A percentile compares a stretch with the other conserved stretches of the same genome.
phyloP scores from a whole-genome alignment of 176 grass and related monocot species.

The Leersia perrieri region DNA sequence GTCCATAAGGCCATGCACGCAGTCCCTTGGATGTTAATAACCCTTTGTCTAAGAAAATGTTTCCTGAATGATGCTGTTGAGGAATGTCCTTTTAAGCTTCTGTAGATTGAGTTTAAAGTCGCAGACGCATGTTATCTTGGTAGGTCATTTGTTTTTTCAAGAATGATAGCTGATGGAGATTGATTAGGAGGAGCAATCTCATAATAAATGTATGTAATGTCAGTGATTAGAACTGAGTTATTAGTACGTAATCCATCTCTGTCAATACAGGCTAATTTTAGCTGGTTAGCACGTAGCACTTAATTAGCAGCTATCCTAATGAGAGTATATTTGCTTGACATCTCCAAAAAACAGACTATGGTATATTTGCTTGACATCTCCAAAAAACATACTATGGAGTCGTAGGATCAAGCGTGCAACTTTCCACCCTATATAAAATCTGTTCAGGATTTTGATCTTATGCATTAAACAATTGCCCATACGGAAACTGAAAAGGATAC shows the following conservation, averaged over 20 bases:
- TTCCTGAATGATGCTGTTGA: not conserved
- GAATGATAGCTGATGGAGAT: not conserved
- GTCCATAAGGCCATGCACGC: not conserved
- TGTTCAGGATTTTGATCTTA: not conserved
- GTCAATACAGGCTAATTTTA: not conserved
- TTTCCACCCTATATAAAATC: not conserved
- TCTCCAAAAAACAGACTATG: not conserved
- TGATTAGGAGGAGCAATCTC: not conserved
- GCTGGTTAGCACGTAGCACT: not conserved
- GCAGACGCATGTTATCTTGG: not conserved
- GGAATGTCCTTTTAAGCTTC: not conserved
- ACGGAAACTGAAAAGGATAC: not conserved
- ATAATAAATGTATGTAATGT: constrained; percentile 4
- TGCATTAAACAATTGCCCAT: not conserved
- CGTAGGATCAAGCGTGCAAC: not conserved
- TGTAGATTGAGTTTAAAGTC: not conserved
- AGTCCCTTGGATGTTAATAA: not conserved
- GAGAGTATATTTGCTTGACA: not conserved
- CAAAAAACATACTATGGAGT: not conserved
- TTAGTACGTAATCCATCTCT: not conserved
- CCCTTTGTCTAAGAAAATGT: not conserved
- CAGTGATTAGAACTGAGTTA: not conserved
- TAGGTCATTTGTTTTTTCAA: not conserved
- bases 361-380: not conserved
- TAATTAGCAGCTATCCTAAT: not conserved